These are phyloP conservation scores for Candida odintsovae DNA, from an alignment of 805 yeast genomes.

Conservation along the genomic window DNA sequence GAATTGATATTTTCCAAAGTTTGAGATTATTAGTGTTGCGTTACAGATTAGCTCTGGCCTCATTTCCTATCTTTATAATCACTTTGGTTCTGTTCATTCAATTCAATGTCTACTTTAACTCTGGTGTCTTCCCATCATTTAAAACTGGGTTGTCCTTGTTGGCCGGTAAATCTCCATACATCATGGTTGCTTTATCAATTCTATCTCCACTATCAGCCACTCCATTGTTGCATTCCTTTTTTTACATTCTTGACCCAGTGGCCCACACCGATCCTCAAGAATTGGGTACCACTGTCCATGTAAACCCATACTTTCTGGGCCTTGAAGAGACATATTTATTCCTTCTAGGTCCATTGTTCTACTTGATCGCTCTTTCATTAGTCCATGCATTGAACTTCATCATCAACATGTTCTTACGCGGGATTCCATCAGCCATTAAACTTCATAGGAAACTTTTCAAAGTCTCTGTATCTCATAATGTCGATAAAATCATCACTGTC, in stretches of 20 bases:
- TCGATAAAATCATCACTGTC: background rate
- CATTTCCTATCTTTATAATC: constrained; percentile 61
- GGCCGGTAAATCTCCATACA: constrained; percentile 22
- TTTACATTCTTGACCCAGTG: constrained; percentile 48
- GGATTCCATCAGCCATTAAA: background rate
- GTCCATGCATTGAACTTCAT: constrained; percentile 21
- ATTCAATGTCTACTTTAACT: constrained; percentile 35
- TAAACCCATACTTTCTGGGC: constrained; percentile 65
- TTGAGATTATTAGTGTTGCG: constrained; percentile 66
- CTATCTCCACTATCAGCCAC: constrained; percentile 35
- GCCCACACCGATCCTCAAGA: constrained; percentile 41
- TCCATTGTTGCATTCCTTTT: constrained; percentile 30
- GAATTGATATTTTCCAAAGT: constrained; percentile 52
- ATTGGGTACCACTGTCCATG: constrained; percentile 30
- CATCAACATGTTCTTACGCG: background rate
- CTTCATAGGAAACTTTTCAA: background rate
- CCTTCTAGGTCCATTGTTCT: constrained; percentile 55
- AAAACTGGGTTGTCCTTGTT: constrained; percentile 39
- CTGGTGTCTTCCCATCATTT: constrained; percentile 37
- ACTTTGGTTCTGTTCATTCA: constrained; percentile 51
- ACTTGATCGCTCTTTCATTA: constrained; percentile 38
- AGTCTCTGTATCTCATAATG: background rate
- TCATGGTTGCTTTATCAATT: constrained; percentile 25
- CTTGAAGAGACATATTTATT: constrained; percentile 49
- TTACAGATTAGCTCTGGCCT: constrained; percentile 68